Percentiles rank a stretch among this genome's conserved stretches.
Evolutionary conservation across 23 red algal genomes (phyloP).

Genomic region (Gracilaria caudata): DNA sequence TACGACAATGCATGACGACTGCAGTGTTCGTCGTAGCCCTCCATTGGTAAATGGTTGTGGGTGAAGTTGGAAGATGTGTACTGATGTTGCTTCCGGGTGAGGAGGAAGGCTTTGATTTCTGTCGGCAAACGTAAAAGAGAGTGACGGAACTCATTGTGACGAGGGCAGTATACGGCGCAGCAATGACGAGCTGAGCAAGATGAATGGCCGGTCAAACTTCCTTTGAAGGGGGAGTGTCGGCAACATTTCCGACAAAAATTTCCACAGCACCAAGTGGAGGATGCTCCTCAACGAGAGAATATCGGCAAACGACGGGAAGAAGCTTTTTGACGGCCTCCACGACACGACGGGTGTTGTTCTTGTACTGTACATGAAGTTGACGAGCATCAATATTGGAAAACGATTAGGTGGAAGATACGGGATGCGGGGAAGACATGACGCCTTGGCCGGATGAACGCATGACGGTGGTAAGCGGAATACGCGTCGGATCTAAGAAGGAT

Average conservation of each 20-base stretch:
- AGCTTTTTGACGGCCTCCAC: constrained; percentile 41
- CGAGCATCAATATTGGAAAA: constrained; percentile 37
- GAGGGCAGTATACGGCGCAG: constrained; percentile 52
- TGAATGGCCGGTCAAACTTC: constrained; percentile 47
- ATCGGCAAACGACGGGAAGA: constrained; percentile 29
- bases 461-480: constrained; percentile 36
- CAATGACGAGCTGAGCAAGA: constrained; percentile 56
- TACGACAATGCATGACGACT: constrained; percentile 79
- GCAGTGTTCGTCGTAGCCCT: constrained; percentile 71
- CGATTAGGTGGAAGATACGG: background rate
- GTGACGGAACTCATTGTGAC: constrained; percentile 25
- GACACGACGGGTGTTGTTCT: constrained; percentile 50
- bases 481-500: constrained; percentile 27
- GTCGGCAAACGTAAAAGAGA: constrained; percentile 53
- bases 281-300: background rate
- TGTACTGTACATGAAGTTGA: constrained; percentile 51
- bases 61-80: too few relatives aligned
- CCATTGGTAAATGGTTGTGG: too few relatives aligned
- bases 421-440: constrained; percentile 43
- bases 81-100: too few relatives aligned
- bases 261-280: constrained; percentile 42
- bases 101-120: too few relatives aligned
- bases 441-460: constrained; percentile 19
- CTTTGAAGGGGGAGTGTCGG: constrained; percentile 14
- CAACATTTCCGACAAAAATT: constrained; percentile 8